Percentiles rank a stretch among this genome's conserved stretches.
Conservation (phyloP, 2,329 filamentous ascomycete species). For the Byssothecium circinans region DNA sequence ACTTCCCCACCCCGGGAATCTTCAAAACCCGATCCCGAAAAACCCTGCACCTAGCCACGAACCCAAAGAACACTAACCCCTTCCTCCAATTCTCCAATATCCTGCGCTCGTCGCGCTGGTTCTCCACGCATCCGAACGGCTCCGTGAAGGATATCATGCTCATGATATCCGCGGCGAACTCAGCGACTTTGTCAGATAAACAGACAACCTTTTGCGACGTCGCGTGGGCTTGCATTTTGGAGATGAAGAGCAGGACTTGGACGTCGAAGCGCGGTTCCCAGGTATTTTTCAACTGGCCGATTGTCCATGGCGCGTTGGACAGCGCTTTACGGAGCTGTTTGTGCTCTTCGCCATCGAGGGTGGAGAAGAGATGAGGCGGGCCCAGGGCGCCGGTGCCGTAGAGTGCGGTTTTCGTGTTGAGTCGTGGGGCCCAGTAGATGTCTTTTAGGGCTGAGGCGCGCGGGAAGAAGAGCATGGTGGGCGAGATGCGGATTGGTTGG, state of each 20-base stretch:
- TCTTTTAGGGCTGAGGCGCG: conserved; percentile 40
- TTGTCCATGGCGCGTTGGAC: conserved; percentile 42
- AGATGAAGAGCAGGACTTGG: conserved; percentile 36
- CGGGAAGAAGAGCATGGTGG: conserved; percentile 44
- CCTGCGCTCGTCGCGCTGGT: conserved; percentile 43
- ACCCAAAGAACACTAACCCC: conserved; percentile 43
- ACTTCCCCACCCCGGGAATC: conserved; percentile 21
- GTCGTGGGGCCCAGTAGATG: conserved; percentile 46
- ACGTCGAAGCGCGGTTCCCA: conserved; percentile 45
- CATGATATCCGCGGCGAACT: conserved; percentile 49
- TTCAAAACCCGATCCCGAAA: conserved; percentile 39
- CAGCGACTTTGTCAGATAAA: conserved; percentile 43
- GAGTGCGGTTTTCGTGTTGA: conserved; percentile 39
- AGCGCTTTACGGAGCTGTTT: conserved; percentile 42
- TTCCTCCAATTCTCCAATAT: conserved; percentile 44
- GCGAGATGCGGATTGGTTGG: conserved; percentile 43
- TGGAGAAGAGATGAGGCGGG: conserved; percentile 40
- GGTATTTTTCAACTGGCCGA: conserved; percentile 44
- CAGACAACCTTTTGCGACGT: conserved; percentile 25
- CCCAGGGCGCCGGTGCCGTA: conserved; percentile 44
- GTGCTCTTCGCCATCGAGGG: conserved; percentile 39
- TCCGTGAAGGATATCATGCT: conserved; percentile 44
- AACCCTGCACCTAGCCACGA: conserved; percentile 39
- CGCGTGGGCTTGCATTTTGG: conserved; percentile 36
- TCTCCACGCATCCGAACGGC: conserved; percentile 45